A percentile compares a stretch with the other conserved stretches of the same genome.
Conservation (phyloP, 768 basidiomycete genomes). For the Leccinum disarticulatum region DNA sequence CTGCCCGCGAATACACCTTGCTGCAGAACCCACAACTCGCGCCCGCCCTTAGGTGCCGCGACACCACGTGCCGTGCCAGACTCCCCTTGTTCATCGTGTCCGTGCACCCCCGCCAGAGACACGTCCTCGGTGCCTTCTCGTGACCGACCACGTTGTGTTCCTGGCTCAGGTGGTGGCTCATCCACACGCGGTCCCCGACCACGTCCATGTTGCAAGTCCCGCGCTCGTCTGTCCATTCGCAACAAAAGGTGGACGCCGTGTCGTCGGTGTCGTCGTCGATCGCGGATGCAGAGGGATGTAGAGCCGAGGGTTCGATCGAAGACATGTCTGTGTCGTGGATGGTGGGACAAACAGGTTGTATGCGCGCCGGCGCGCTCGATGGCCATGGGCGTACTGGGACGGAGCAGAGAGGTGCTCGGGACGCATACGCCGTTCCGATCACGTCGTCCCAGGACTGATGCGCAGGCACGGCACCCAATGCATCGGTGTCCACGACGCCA, state of each 20-base stretch:
- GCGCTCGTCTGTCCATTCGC: conserved; percentile 24
- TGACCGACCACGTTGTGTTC: conserved; percentile 20
- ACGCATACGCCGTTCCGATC: not conserved
- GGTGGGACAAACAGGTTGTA: not conserved
- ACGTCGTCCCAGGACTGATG: conserved; percentile 13
- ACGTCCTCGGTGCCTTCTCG: conserved; percentile 14
- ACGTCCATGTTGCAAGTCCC: conserved; percentile 23
- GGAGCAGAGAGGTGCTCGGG: not conserved
- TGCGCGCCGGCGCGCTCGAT: not conserved
- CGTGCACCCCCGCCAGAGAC: conserved; percentile 24
- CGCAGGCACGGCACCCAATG: not conserved
- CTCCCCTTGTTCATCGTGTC: conserved; percentile 30
- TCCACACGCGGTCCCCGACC: conserved; percentile 19
- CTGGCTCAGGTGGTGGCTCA: conserved; percentile 25
- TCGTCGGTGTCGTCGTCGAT: conserved; percentile 5
- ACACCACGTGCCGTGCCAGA: conserved; percentile 26
- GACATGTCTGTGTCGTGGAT: not conserved
- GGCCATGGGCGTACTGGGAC: conserved; percentile 2
- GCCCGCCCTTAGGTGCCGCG: conserved; percentile 21
- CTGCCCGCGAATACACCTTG: conserved; percentile 27
- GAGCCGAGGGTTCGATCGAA: not conserved
- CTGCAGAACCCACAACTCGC: conserved; percentile 23
- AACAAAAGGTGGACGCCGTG: conserved; percentile 6
- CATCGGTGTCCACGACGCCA: not conserved
- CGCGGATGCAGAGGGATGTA: not conserved